Conservation (phyloP, 2,329 filamentous ascomycete species). For the Colletotrichum incanum region DNA sequence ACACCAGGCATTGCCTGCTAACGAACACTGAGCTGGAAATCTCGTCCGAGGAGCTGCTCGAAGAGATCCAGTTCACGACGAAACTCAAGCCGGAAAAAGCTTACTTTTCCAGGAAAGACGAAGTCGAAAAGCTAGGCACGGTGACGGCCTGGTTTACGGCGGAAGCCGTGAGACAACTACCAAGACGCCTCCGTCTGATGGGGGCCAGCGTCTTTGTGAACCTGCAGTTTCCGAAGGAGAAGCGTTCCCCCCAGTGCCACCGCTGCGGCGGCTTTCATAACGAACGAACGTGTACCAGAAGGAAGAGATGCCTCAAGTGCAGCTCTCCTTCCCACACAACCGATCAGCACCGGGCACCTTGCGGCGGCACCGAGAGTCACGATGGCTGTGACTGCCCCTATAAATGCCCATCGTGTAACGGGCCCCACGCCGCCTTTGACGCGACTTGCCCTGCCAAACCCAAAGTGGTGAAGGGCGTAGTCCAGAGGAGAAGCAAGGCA, state of each 20-base stretch:
- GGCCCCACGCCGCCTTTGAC: not conserved
- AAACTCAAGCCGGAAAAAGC: slow-evolving; percentile 15
- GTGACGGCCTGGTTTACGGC: slow-evolving; percentile 9
- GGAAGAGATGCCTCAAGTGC: slow-evolving; percentile 21
- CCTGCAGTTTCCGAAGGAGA: slow-evolving; percentile 18
- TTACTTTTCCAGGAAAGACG: slow-evolving; percentile 14
- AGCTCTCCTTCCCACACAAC: slow-evolving; percentile 40
- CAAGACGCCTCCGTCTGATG: slow-evolving; percentile 14
- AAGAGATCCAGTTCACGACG: not conserved
- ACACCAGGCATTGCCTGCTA: not conserved
- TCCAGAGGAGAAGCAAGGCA: slow-evolving; percentile 36
- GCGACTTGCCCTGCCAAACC: not conserved
- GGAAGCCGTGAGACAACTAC: slow-evolving; percentile 16
- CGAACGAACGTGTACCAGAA: slow-evolving; percentile 16
- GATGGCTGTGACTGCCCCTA: slow-evolving; percentile 4
- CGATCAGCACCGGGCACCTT: slow-evolving; percentile 37
- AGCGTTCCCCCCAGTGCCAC: slow-evolving; percentile 8
- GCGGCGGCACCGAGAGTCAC: not conserved
- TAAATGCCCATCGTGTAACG: slow-evolving; percentile 3
- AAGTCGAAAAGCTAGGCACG: slow-evolving; percentile 9
- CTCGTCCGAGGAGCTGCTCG: not conserved
- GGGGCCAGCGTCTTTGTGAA: slow-evolving; percentile 15
- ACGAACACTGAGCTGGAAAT: not conserved
- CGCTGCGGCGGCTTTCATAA: slow-evolving; percentile 10
- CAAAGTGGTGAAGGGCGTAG: slow-evolving; percentile 10